Evolutionary conservation across 2,329 filamentous ascomycete genomes (phyloP), one percentile per base, ranked within the genome.

Genomic region (Diaporthe destruens): DNA sequence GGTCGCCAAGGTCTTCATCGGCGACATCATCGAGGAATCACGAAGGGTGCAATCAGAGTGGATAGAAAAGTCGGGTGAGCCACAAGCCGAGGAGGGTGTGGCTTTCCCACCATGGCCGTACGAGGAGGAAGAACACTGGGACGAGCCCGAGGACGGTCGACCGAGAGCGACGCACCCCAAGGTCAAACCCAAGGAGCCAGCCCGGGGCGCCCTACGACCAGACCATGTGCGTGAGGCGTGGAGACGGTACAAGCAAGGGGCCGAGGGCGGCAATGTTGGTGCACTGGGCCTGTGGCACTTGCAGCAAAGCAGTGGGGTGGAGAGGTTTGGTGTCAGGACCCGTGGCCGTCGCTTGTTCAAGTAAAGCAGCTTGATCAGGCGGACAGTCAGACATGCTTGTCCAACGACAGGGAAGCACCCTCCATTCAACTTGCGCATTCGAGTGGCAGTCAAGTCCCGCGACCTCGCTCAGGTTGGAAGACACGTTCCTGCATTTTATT

Each of bases 221-320:
- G 93, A 94, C 74, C 93, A 95, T 80, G 81, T 96, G 57, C 86
- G 92, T 25, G 93, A 95, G 80, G 92, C 93, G 6, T 85, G 92
- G 79, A 85, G 92, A 71, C 86, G 93, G 63, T 93, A 94, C 80
- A 92, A 89, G 79, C 80, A 87, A 56, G 84, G 88, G 32, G 84
- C 88, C 5, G 91, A 92, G 77, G 90, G 91, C 44, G 89, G 90
- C 0, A 89, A 89, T 3, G 86, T 90, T 5, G 90, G 90, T 4
- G 86, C 89, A 76, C 84, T 91, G 75, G 84, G 87, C 75, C 79
- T 90, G 18, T 92, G 89, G 88, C 88, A 91, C 75, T 82, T 85
- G 23, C 90, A 92, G 78, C 87, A 90, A 71, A 82, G 84, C 51
- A 90, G 85, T 71, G 90, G 90, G 0, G 85, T 87, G 0, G 90